Evolutionary conservation across 2,329 filamentous ascomycete species (phyloP), one percentile per base, ranked within the genome.

Genomic region (Colletotrichum sp.): DNA sequence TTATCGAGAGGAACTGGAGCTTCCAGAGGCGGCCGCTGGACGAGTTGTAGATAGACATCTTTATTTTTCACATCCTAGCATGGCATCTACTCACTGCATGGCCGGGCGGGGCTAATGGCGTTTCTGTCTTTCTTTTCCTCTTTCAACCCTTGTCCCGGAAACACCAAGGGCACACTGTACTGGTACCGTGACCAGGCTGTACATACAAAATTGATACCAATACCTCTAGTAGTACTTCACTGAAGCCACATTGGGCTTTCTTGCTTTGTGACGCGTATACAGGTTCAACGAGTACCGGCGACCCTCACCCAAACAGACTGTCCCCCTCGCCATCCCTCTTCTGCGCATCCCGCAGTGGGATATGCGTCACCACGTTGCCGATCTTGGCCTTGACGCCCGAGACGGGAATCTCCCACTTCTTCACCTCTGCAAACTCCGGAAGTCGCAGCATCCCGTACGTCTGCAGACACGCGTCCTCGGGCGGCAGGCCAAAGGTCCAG

Each of bases 361-460:
- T 81, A 71, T 88, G 87, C 10, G 87, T 90, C 21, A 96, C 90
- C 18, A 88, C 85, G 80, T 96, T 96, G 8, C 94, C 94, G 81
- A 96, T 92, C 85, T 96, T 96, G 39, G 88, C 90, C 84, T 96
- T 96, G 77, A 96, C 85, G 10, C 89, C 90, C 9, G 89, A 84
- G 64, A 95, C 91, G 2, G 78, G 83, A 55, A 96, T 85, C 4
- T 81, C 80, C 79, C 92, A 88, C 1, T 80, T 81, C 12, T 77
- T 80, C 13, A 91, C 80, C 5, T 77, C 80, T 15, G 81, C 70
- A 62, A 80, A 78, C 12, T 75, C 69, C 8, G 77, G 69, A 7
- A 59, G 66, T 6, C 64, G 76, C 60, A 84, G 85, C 6, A 84
- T 77, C 5, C 77, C 75, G 5, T 82, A 79, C 0, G 88, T 89